Conservation (phyloP, 2,329 filamentous ascomycete genomes). For the Chaetomium sp. region DNA sequence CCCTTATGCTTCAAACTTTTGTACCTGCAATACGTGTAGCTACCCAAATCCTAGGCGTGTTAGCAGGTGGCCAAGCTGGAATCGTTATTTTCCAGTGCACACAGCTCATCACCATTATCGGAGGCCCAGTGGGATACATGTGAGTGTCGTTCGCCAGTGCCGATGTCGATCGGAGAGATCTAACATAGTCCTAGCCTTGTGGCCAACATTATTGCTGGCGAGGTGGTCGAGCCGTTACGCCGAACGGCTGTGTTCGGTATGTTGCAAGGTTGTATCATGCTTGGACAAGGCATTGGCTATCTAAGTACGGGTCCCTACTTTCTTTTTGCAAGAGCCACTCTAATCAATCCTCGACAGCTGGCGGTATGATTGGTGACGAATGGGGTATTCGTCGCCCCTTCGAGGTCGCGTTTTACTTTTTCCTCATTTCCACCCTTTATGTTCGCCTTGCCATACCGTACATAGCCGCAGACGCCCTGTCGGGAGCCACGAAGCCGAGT, state of each 20-base stretch:
- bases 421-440: constrained; percentile 39
- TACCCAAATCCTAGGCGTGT: constrained; percentile 59
- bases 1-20: constrained; percentile 56
- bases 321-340: not conserved
- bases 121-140: constrained; percentile 63
- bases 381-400: constrained; percentile 61
- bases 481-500: constrained; percentile 27
- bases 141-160: constrained; percentile 20
- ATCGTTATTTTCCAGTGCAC: constrained; percentile 62
- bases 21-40: constrained; percentile 58
- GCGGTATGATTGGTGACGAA: constrained; percentile 57
- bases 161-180: not conserved
- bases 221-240: constrained; percentile 52
- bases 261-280: constrained; percentile 60
- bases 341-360: constrained; percentile 33
- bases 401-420: constrained; percentile 54
- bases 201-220: constrained; percentile 61
- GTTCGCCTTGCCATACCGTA: constrained; percentile 39
- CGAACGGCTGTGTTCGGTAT: constrained; percentile 60
- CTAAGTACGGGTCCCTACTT: constrained; percentile 37
- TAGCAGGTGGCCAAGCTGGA: constrained; percentile 53
- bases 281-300: constrained; percentile 59
- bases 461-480: constrained; percentile 40
- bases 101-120: constrained; percentile 61
- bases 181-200: constrained; percentile 39